phyloP scores from a whole-genome alignment of 169 alveolate species.

The Cryptosporidium sp. region DNA sequence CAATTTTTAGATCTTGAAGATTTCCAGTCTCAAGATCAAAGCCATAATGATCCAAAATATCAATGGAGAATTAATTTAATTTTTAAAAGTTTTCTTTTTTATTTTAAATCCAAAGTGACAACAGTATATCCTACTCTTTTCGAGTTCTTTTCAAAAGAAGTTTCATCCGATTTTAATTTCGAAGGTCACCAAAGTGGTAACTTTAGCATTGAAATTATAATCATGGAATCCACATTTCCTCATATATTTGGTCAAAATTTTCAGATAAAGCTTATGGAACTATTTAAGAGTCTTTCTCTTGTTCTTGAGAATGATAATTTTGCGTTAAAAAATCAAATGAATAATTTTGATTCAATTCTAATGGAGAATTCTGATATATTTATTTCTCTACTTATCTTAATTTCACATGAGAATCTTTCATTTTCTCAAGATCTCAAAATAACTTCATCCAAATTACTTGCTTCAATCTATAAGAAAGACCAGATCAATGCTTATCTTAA shows the following conservation, averaged over 20 bases:
- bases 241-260: not conserved
- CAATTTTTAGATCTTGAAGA: constrained; percentile 10
- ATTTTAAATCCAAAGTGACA: constrained; percentile 1
- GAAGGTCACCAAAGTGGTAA: not conserved
- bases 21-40: constrained; percentile 2
- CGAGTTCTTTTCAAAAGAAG: not conserved
- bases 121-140: not conserved
- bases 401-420: not conserved
- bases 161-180: not conserved
- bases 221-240: not conserved
- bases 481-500: not conserved
- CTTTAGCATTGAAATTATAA: not conserved
- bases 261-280: not conserved
- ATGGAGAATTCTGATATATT: not conserved
- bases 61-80: constrained; percentile 37
- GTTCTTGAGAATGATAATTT: not conserved
- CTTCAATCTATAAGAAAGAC: not conserved
- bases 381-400: not conserved
- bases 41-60: not conserved
- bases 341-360: not conserved
- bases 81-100: not conserved
- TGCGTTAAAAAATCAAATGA: not conserved
- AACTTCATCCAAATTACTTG: not conserved
- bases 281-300: not conserved
- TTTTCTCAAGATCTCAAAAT: constrained; percentile 1